Evolutionary conservation across 495 filamentous ascomycete species (phyloP).

Genomic region (Letharia lupina): DNA sequence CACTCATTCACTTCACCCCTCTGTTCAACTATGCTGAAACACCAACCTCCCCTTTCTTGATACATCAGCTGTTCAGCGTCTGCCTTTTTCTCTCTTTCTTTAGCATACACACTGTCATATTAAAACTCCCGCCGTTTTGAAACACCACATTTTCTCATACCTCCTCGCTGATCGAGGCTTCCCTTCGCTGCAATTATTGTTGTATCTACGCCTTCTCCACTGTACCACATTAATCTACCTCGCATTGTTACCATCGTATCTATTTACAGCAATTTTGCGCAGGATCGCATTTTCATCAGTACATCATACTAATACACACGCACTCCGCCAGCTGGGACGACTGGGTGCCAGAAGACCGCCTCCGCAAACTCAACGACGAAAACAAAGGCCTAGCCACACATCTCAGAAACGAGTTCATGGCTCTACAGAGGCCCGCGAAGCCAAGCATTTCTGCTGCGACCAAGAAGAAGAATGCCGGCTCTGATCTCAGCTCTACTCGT

Average conservation of each 20-base stretch:
- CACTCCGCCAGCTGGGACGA: conserved; percentile 72
- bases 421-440: conserved; percentile 29
- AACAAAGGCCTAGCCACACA: conserved; percentile 76
- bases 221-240: neutral
- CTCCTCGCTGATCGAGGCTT: conserved; percentile 5
- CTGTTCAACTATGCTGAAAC: conserved; percentile 1
- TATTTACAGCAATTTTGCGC: neutral
- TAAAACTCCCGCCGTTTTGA: neutral
- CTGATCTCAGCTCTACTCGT: conserved; percentile 69
- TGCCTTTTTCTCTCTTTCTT: neutral
- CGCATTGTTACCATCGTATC: neutral
- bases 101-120: neutral
- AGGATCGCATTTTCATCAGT: neutral
- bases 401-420: conserved; percentile 49
- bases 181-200: neutral
- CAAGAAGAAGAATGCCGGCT: conserved; percentile 58
- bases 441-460: conserved; percentile 33
- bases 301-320: conserved; percentile 3
- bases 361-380: conserved; percentile 89
- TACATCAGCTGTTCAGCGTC: neutral
- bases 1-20: conserved; percentile 1
- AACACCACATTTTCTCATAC: neutral
- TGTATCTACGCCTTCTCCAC: neutral
- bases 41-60: neutral
- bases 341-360: conserved; percentile 91